Percentiles rank a stretch among this genome's conserved stretches.
Evolutionary conservation across 305 asterid species (phyloP).

Genomic region (Fraxinus paxiana): DNA sequence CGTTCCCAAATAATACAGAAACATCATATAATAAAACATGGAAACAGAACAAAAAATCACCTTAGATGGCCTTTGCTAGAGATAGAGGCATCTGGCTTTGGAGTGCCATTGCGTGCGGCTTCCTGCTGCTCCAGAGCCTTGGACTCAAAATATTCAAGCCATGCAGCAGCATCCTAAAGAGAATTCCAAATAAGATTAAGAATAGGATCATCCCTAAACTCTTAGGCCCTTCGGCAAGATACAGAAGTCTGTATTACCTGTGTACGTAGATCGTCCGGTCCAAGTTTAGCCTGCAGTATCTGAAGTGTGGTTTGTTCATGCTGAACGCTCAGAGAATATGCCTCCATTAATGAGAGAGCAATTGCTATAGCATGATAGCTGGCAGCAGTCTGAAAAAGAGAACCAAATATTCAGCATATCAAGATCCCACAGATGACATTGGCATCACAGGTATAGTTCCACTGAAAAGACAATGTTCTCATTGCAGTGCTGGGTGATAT

Average conservation of each 20-base stretch:
- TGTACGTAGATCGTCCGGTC: conserved; percentile 83
- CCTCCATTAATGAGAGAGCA: conserved; percentile 92
- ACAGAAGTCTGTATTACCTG: conserved; percentile 46
- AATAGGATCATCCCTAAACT: conserved; percentile 23
- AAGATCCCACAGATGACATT: not conserved
- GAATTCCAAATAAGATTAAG: conserved; percentile 26
- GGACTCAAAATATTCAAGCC: conserved; percentile 95
- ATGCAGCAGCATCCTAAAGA: conserved; percentile 88
- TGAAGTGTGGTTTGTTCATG: conserved; percentile 90
- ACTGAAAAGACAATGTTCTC: not conserved
- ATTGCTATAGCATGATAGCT: conserved; percentile 90
- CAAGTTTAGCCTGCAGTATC: conserved; percentile 78
- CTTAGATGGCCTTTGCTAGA: conserved; percentile 94
- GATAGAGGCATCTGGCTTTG: conserved; percentile 91
- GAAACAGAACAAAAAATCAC: conserved; percentile 25
- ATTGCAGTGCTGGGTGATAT: not conserved
- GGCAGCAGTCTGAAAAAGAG: conserved; percentile 70
- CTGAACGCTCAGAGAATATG: conserved; percentile 81
- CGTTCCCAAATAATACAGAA: conserved; percentile 6
- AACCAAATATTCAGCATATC: conserved; percentile 19
- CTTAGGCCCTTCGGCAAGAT: conserved; percentile 18
- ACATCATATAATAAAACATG: not conserved
- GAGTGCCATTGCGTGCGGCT: conserved; percentile 90
- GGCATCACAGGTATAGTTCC: not conserved
- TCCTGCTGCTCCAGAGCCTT: conserved; percentile 96